Conservation (phyloP, 345 rosid genomes). For the Salix purpurea region DNA sequence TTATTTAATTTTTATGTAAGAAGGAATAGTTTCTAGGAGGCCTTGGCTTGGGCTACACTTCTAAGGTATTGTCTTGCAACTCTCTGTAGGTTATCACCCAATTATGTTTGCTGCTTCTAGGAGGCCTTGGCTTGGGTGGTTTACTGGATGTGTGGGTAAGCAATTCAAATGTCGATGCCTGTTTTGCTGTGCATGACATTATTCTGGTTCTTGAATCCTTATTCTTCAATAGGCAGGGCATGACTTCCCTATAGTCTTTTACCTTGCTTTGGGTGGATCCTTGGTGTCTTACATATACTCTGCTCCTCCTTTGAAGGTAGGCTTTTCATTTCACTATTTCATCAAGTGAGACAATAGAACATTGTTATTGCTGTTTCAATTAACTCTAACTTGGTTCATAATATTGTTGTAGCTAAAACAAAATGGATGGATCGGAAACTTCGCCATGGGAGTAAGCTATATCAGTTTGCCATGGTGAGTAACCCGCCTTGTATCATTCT, state of each 20-base stretch:
- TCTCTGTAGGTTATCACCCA: slow-evolving; percentile 74
- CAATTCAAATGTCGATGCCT: slow-evolving; percentile 12
- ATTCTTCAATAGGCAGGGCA: slow-evolving; percentile 76
- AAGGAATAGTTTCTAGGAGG: not conserved
- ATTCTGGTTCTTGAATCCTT: slow-evolving; percentile 17
- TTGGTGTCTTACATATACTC: slow-evolving; percentile 92
- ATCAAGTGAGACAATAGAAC: slow-evolving; percentile 3
- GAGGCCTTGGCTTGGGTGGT: slow-evolving; percentile 83
- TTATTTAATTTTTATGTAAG: not conserved
- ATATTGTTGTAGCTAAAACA: slow-evolving; percentile 73
- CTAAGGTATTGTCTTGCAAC: slow-evolving; percentile 4
- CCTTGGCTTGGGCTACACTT: not conserved
- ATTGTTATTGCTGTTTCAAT: too few species aligned
- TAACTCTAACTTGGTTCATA: slow-evolving; percentile 14
- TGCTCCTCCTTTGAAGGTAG: slow-evolving; percentile 96
- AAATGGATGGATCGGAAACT: slow-evolving; percentile 98
- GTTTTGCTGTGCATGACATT: slow-evolving; percentile 4
- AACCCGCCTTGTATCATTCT: slow-evolving; percentile 6
- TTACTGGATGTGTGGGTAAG: slow-evolving; percentile 88
- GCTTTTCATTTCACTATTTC: slow-evolving; percentile 9
- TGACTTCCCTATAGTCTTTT: slow-evolving; percentile 60
- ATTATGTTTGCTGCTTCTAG: slow-evolving; percentile 80
- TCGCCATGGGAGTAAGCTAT: slow-evolving; percentile 93
- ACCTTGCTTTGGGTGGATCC: slow-evolving; percentile 96
- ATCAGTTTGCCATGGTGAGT: slow-evolving; percentile 92